These are phyloP conservation scores for Leptographium flavum DNA, from an alignment of 2,329 filamentous ascomycete species.

Conservation along the genomic window DNA sequence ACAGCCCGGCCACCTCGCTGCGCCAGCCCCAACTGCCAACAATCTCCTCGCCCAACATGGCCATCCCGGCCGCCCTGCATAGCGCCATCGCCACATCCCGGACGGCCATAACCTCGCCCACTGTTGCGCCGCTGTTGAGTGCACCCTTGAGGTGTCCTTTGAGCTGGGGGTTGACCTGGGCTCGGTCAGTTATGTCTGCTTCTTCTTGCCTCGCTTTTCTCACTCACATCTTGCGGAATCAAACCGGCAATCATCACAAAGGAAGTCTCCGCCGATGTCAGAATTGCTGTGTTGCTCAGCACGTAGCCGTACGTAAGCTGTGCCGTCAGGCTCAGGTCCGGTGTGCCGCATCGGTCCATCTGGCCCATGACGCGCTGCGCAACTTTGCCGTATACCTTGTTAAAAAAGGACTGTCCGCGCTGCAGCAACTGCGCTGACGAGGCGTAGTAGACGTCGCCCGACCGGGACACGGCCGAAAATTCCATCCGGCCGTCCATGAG, in stretches of 20 bases:
- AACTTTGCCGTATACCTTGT: conserved; percentile 35
- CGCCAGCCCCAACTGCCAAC: conserved; percentile 31
- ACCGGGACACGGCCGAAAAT: conserved; percentile 24
- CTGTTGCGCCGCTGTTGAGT: conserved; percentile 32
- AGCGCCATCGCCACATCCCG: conserved; percentile 29
- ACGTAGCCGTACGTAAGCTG: conserved; percentile 34
- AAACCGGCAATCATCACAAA: conserved; percentile 35
- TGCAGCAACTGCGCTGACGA: conserved; percentile 21
- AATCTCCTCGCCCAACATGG: conserved; percentile 18
- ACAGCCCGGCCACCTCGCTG: conserved; percentile 27
- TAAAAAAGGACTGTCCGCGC: conserved; percentile 32
- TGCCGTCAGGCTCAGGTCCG: conserved; percentile 32
- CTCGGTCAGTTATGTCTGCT: not conserved
- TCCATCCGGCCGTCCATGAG: conserved; percentile 24
- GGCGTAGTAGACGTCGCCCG: conserved; percentile 23
- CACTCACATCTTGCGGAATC: conserved; percentile 34
- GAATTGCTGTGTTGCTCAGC: conserved; percentile 30
- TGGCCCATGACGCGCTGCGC: conserved; percentile 29
- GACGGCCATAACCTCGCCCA: conserved; percentile 33
- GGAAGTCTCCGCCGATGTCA: conserved; percentile 32
- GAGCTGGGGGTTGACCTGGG: conserved; percentile 35
- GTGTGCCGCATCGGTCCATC: conserved; percentile 32
- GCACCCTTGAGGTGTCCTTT: conserved; percentile 38
- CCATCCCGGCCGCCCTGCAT: conserved; percentile 33
- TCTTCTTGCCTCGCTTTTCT: not conserved